phyloP scores from a whole-genome alignment of 176 grass and related monocot genomes.

The Carex scoparia region DNA sequence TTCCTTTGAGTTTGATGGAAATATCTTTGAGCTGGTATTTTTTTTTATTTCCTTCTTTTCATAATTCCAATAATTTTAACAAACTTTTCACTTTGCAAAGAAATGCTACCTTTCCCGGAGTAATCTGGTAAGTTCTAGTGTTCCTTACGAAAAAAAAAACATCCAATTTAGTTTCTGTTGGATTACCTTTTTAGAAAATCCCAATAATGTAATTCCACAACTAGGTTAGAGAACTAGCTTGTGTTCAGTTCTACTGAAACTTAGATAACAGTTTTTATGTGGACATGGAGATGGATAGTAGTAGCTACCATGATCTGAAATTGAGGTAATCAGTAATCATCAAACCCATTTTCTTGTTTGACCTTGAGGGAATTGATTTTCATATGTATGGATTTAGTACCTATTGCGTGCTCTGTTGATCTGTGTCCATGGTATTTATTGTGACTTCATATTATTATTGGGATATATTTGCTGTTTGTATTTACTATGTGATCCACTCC shows the following conservation, averaged over 20 bases:
- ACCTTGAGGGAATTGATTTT: not conserved
- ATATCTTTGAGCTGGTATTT: conserved; percentile 70
- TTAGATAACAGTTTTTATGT: not conserved
- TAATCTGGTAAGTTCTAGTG: too few species aligned
- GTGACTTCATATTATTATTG: not conserved
- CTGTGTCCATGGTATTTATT: not conserved
- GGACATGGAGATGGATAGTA: not conserved
- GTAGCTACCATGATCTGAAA: not conserved
- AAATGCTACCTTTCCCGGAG: not conserved
- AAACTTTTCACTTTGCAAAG: not conserved
- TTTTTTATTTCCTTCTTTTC: not conserved
- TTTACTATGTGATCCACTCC: not conserved
- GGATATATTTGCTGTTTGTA: not conserved
- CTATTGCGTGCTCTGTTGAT: not conserved
- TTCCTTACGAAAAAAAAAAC: not conserved
- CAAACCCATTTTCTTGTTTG: not conserved
- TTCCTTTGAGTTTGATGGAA: conserved; percentile 88
- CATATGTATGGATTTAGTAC: not conserved
- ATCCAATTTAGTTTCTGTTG: not conserved
- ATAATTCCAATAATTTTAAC: conserved; percentile 2
- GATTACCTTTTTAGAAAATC: not conserved
- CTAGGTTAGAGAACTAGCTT: not conserved
- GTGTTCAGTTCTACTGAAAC: not conserved
- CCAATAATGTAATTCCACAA: not conserved
- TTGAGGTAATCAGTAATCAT: not conserved